A percentile compares a stretch with the other conserved stretches of the same genome.
These are phyloP conservation scores for Pseudocercospora fijiensis DNA, from an alignment of 2,329 filamentous ascomycete species.

Conservation along the genomic window DNA sequence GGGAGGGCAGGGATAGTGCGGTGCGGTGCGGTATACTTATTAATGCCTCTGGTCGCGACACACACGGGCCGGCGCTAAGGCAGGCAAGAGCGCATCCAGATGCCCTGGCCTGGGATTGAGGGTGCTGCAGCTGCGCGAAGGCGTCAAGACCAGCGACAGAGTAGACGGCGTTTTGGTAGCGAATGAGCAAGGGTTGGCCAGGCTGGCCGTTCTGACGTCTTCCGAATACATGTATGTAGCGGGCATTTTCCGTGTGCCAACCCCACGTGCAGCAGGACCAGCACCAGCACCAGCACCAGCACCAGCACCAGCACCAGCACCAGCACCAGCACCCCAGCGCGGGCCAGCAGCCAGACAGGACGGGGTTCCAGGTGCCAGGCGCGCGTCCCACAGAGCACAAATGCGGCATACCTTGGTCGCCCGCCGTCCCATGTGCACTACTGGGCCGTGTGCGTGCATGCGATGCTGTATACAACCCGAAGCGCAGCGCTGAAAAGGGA, in stretches of 20 bases:
- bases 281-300: too few species aligned
- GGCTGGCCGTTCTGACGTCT: conserved; percentile 16
- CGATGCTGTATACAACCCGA: conserved; percentile 18
- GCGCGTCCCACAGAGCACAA: conserved; percentile 1
- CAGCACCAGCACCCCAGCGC: too few species aligned
- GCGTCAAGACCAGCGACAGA: conserved; percentile 21
- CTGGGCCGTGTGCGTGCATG: conserved; percentile 19
- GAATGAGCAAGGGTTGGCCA: conserved; percentile 22
- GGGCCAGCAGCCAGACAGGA: conserved; percentile 13
- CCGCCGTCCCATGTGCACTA: conserved; percentile 14
- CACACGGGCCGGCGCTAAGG: conserved; percentile 27
- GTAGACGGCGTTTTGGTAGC: conserved; percentile 27
- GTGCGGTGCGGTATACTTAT: conserved; percentile 22
- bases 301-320: too few species aligned
- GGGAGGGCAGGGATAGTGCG: conserved; percentile 22
- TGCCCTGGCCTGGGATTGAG: conserved; percentile 29
- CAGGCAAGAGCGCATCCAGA: conserved; percentile 25
- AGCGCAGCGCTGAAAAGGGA: conserved; percentile 14
- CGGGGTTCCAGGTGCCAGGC: conserved; percentile 11
- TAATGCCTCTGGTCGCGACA: conserved; percentile 20
- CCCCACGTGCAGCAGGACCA: conserved; percentile 16
- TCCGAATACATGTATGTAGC: conserved; percentile 17
- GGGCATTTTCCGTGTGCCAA: conserved; percentile 22
- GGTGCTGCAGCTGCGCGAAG: conserved; percentile 28
- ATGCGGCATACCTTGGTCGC: too few species aligned